Evolutionary conservation across 805 yeast species (phyloP).

Genomic region (Yarrowia bubula): DNA sequence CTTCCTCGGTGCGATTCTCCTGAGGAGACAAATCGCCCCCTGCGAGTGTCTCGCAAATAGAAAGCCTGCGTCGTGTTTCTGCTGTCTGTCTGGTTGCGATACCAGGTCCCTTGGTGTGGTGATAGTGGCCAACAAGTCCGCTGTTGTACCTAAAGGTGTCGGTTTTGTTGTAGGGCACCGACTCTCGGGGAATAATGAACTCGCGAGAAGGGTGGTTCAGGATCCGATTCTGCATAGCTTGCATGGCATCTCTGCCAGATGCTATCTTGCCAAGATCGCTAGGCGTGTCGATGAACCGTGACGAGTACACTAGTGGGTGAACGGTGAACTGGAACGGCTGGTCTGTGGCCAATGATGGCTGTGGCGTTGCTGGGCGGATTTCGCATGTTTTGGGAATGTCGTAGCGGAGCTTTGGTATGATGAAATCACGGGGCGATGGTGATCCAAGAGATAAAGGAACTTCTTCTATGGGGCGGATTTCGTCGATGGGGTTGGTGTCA

Average conservation of each 20-base stretch:
- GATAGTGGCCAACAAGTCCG: constrained; percentile 27
- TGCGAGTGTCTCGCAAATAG: not conserved
- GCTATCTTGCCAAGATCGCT: not conserved
- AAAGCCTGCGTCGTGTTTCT: not conserved
- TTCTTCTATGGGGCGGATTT: not conserved
- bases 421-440: not conserved
- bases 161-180: constrained; percentile 28
- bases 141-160: constrained; percentile 10
- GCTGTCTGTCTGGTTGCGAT: not conserved
- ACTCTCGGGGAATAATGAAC: constrained; percentile 28
- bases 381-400: not conserved
- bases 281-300: constrained; percentile 1
- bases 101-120: constrained; percentile 23
- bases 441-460: not conserved
- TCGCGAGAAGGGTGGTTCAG: constrained; percentile 30
- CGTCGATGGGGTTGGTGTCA: not conserved
- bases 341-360: not conserved
- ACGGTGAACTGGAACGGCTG: constrained; percentile 3
- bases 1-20: not conserved
- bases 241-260: not conserved
- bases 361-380: not conserved
- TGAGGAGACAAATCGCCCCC: not conserved
- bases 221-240: constrained; percentile 28
- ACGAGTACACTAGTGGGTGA: constrained; percentile 6
- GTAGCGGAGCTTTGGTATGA: not conserved